A percentile compares a stretch with the other conserved stretches of the same genome.
Conservation (phyloP, 139 green algal species). For the Chlorella vulgaris region DNA sequence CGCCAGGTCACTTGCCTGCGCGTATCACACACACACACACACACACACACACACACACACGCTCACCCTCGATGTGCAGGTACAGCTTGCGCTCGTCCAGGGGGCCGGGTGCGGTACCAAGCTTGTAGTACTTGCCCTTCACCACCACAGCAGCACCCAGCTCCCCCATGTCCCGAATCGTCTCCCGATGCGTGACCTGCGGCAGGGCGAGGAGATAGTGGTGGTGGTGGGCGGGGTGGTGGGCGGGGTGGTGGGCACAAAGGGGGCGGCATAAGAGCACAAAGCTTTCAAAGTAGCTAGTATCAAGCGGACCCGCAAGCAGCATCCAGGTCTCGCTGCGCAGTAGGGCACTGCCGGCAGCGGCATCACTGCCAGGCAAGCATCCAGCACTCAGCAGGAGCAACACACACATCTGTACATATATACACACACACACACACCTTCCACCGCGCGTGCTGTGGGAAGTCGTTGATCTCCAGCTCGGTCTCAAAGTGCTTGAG, state of each 20-base stretch:
- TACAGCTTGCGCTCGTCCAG: conserved; percentile 93
- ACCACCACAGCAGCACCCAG: conserved; percentile 88
- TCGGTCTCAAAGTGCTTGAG: conserved; percentile 85
- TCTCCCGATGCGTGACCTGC: conserved; percentile 94
- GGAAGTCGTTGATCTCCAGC: conserved; percentile 99
- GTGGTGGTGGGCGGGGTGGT: not conserved
- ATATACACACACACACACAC: conserved; percentile 47
- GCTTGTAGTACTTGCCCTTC: conserved; percentile 75
- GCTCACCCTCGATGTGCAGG: conserved; percentile 87
- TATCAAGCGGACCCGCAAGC: no score
- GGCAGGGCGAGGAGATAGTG: not conserved
- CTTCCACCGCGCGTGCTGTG: conserved; percentile 93
- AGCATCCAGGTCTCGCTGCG: not conserved
- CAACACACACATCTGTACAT: no score
- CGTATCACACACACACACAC: not conserved
- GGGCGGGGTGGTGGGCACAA: not conserved
- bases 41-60: not conserved
- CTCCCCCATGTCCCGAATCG: conserved; percentile 84
- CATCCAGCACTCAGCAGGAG: no score
- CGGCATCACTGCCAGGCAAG: no score
- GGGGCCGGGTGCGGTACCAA: conserved; percentile 51
- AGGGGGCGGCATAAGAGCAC: not conserved
- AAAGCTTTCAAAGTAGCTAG: not conserved
- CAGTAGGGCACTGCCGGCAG: not conserved
- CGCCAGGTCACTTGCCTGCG: not conserved